phyloP scores from a whole-genome alignment of 2,329 filamentous ascomycete genomes.

The Curvularia verruculosa region DNA sequence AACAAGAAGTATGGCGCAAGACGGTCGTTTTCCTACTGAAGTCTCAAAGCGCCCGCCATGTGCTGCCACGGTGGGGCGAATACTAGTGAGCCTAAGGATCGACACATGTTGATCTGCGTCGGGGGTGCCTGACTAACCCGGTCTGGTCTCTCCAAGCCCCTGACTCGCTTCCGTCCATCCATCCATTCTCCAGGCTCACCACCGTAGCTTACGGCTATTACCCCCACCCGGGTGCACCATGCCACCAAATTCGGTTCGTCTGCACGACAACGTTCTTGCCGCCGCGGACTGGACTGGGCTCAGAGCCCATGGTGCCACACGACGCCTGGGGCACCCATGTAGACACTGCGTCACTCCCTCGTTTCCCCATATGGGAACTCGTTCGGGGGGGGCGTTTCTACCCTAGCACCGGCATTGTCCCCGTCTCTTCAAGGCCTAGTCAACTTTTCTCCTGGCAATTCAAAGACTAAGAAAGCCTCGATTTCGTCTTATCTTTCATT shows the following conservation, averaged over 20 bases:
- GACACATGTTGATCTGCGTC: slow-evolving; percentile 24
- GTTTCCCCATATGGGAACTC: slow-evolving; percentile 3
- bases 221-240: slow-evolving; percentile 19
- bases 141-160: slow-evolving; percentile 22
- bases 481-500: slow-evolving; percentile 5
- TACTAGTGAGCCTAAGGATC: slow-evolving; percentile 23
- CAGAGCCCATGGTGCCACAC: slow-evolving; percentile 18
- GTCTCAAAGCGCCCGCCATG: slow-evolving; percentile 13
- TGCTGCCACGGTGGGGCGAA: slow-evolving; percentile 27
- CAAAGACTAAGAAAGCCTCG: slow-evolving; percentile 5
- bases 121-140: slow-evolving; percentile 38
- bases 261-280: slow-evolving; percentile 31
- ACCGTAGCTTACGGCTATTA: slow-evolving; percentile 26
- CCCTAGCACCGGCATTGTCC: slow-evolving; percentile 2
- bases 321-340: slow-evolving; percentile 22
- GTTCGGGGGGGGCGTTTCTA: slow-evolving; percentile 3
- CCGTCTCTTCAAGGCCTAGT: slow-evolving; percentile 10
- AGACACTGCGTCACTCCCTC: slow-evolving; percentile 32
- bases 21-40: background rate
- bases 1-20: slow-evolving; percentile 3
- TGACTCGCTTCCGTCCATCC: slow-evolving; percentile 14
- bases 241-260: slow-evolving; percentile 24
- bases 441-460: slow-evolving; percentile 7
- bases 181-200: slow-evolving; percentile 13
- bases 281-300: slow-evolving; percentile 29